Evolutionary conservation across 1,284 basidiomycete species (phyloP), one percentile per base, ranked within the genome.

Genomic region (Puccinia novopanici): DNA sequence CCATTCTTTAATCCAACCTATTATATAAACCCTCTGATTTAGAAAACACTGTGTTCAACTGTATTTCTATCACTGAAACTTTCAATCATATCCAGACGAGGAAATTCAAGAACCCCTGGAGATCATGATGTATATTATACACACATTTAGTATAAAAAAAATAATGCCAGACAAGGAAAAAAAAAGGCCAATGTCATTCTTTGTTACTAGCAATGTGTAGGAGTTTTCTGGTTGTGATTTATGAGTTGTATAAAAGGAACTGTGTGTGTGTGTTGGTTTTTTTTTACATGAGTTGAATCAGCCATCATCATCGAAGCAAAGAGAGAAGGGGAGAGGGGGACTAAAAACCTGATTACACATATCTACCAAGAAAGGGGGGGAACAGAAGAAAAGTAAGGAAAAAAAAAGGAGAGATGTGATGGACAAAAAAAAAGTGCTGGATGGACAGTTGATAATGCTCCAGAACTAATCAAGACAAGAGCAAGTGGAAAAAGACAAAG

Each of bases 391-490:
- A 59, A 6, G 27, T 8, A n/a, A 57, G 54, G n/a, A 17, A 30
- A 59, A 59, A 59, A 59, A 24, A 55, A 24, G 19, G 34, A 59
- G 8, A 59, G 15, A 27, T 8, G 3, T 34, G 57, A 55, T 34
- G 27, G 27, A 59, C 27, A 24, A 59, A 24, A 27, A 59, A 27
- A 59, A 27, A 27, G 54, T n/a, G 54, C n/a, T 55, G 54, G n/a
- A 55, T 24, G 19, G 54, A 55, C n/a, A n/a, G n/a, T 24, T n/a
- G 59, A 40, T 22, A 22, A 63, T 63, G 59, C 59, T 63, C 59
- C 59, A 63, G 59, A 19, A 59, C 27, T 59, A 59, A 59, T 30
- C 59, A 63, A 63, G 22, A 63, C 59, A 63, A 63, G 34, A 4
- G 34, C 59, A 63, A 40, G 27, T 3, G 19, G n/a, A 57, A 17